phyloP scores from a whole-genome alignment of 345 rosid species.

The Excoecaria cochinchinensis region DNA sequence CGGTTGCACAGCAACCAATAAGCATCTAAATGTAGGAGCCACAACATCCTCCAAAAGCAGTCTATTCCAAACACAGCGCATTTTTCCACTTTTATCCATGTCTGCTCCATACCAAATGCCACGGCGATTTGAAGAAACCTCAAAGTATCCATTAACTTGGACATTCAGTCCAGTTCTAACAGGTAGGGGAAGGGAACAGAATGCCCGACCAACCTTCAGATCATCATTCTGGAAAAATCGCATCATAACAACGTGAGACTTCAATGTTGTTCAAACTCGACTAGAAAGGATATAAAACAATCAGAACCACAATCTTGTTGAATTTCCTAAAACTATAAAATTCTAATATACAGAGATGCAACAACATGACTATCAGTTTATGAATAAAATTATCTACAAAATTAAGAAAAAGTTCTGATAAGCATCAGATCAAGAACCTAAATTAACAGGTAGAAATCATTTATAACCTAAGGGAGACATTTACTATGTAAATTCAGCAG shows the following conservation, averaged over 20 bases:
- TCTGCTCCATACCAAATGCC: slow-evolving; percentile 98
- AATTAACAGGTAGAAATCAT: neutral
- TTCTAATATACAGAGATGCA: neutral
- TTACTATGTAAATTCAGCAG: neutral
- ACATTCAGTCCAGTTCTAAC: slow-evolving; percentile 85
- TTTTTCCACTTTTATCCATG: slow-evolving; percentile 95
- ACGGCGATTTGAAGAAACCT: slow-evolving; percentile 93
- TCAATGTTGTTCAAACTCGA: slow-evolving; percentile 5
- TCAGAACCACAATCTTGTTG: slow-evolving; percentile 3
- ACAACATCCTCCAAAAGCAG: slow-evolving; percentile 90
- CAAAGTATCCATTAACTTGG: slow-evolving; percentile 93
- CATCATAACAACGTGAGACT: slow-evolving; percentile 24
- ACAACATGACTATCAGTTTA: neutral
- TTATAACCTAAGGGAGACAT: neutral
- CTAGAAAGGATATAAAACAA: neutral
- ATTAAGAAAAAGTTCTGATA: neutral
- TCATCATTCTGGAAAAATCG: slow-evolving; percentile 51
- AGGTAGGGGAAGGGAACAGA: slow-evolving; percentile 94
- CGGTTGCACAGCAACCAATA: slow-evolving; percentile 69
- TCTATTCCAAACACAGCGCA: slow-evolving; percentile 92
- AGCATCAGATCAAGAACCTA: neutral
- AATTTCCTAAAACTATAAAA: neutral
- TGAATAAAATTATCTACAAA: neutral
- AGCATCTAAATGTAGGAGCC: slow-evolving; percentile 60
- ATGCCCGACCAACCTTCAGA: slow-evolving; percentile 80